A percentile compares a stretch with the other conserved stretches of the same genome.
phyloP scores from a whole-genome alignment of 805 yeast genomes.

The Ogataea neopini region DNA sequence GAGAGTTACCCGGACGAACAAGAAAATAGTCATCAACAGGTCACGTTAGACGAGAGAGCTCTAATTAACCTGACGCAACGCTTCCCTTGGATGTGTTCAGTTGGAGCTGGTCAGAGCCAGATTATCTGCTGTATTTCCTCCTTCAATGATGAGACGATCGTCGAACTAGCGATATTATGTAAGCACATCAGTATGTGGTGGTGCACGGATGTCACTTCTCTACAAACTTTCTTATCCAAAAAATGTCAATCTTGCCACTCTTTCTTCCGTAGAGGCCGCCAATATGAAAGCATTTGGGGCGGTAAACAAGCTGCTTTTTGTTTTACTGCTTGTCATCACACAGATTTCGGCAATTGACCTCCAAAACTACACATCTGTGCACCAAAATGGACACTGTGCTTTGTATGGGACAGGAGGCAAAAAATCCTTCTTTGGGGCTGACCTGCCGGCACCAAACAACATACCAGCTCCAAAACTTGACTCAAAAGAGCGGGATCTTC shows the following conservation, averaged over 20 bases:
- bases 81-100: no score
- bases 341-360: not conserved
- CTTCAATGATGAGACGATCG: no score
- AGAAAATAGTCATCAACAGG: no score
- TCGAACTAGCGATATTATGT: no score
- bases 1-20: not conserved
- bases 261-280: not conserved
- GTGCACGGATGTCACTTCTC: not conserved
- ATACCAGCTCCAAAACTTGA: conserved; percentile 49
- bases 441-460: conserved; percentile 74
- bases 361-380: conserved; percentile 24
- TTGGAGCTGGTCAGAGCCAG: no score
- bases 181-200: no score
- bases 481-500: conserved; percentile 42
- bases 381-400: conserved; percentile 50
- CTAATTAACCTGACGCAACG: no score
- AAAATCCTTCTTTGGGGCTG: conserved; percentile 72
- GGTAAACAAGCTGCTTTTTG: not conserved
- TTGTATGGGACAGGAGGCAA: conserved; percentile 72
- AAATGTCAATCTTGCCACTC: not conserved
- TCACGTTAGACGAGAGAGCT: not conserved
- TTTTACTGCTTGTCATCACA: not conserved
- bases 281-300: not conserved
- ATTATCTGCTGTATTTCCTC: no score
- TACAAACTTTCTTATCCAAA: not conserved